Base-by-base conservation (phyloP, 106 monocot genomes). In the Hemerocallis citrina region DNA sequence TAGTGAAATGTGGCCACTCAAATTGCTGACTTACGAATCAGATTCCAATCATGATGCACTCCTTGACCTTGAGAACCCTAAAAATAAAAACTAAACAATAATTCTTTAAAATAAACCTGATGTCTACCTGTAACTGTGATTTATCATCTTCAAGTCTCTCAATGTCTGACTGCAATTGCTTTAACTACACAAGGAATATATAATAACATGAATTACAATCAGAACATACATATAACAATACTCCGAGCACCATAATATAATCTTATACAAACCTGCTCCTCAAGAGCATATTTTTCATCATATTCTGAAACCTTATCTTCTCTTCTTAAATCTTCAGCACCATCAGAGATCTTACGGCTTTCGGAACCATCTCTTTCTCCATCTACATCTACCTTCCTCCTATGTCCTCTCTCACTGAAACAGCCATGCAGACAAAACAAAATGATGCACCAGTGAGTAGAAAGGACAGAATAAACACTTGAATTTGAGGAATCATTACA, bases 101-200 rank as follows among this genome's bases (percentile, higher is more conserved):
- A 61, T 54, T 32, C 14, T 22, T 24, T 0, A 64, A 37, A 66
- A 33, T 14, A 59, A 58, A 75, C 45, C 15, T 37, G 15, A n/a
- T 34, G 28, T 20, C n/a, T n/a, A 85, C 85, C 85, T 73, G 68
- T 19, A 76, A 59, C 17, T 70, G 65, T 47, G 65, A 57, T 73
- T 85, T 85, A 36, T 85, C 54, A 21, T 85, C 85, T 41, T 80
- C 73, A 51, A 85, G 72, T 25, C 31, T 68, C 39, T 77, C 76
- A 70, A 85, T 74, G 36, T 80, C 72, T 17, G 59, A 25, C 48
- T 69, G 58, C 23, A 63, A 25, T 34, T 77, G 60, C 61, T 74
- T 85, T 52, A 85, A 56, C 85, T 85, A 62, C 64, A 63, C 11
- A 64, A 34, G 30, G 11, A 21, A 27, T 11, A 54, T 0, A 56